phyloP scores from a whole-genome alignment of 768 basidiomycete species.

The Kwoniella pini region DNA sequence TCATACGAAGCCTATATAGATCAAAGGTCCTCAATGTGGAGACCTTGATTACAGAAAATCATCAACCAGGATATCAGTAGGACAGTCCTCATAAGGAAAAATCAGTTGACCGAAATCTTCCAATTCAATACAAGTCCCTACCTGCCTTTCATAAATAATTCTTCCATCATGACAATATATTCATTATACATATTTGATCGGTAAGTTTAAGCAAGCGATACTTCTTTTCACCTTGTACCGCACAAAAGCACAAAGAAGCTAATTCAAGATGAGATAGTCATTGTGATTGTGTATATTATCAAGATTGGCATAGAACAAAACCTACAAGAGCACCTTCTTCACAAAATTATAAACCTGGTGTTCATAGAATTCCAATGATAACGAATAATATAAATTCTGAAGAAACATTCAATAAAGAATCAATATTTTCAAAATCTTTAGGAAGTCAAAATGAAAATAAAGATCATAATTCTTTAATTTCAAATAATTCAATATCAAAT shows the following conservation, averaged over 20 bases:
- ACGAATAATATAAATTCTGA: background rate
- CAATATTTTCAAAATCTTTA: conserved; percentile 30
- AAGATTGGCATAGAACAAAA: conserved; percentile 85
- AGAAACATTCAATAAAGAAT: conserved; percentile 26
- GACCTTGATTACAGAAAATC: no score
- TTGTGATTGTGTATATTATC: conserved; percentile 89
- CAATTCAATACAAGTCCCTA: no score
- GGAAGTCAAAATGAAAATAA: conserved; percentile 19
- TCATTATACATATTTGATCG: conserved; percentile 93
- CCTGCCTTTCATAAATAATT: no score
- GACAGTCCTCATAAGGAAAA: no score
- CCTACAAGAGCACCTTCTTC: conserved; percentile 71
- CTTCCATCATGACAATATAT: conserved; percentile 93
- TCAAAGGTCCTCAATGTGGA: no score
- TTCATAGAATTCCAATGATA: conserved; percentile 63
- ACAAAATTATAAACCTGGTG: conserved; percentile 70
- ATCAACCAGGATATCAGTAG: no score
- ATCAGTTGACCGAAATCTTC: no score
- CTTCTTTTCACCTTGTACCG: no score
- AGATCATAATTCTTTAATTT: background rate
- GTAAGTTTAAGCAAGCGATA: conserved; percentile 58
- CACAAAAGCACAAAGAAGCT: no score
- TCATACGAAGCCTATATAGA: no score
- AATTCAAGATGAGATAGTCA: no score
- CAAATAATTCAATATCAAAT: conserved; percentile 6